Conservation (phyloP, 2,329 filamentous ascomycete species). For the Penicillium brasilianum region DNA sequence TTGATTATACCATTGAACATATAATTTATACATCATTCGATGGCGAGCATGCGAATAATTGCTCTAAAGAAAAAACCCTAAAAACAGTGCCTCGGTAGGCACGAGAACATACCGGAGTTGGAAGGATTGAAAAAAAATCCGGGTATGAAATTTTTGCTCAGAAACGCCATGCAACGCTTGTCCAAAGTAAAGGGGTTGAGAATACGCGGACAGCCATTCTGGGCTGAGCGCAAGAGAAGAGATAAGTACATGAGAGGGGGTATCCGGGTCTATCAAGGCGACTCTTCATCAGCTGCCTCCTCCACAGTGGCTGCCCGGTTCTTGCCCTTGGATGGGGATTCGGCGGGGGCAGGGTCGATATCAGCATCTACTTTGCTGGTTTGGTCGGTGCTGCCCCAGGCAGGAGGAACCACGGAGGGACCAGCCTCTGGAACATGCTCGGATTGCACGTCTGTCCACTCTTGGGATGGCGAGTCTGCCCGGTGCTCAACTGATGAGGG, state of each 20-base stretch:
- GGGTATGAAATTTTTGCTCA: conserved; percentile 37
- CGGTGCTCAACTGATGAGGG: conserved; percentile 17
- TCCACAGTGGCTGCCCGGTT: conserved; percentile 42
- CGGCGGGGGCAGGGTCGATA: conserved; percentile 18
- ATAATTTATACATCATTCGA: neutral
- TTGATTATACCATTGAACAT: neutral
- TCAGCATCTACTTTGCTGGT: conserved; percentile 6
- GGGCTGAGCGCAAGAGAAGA: conserved; percentile 4
- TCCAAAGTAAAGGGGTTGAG: conserved; percentile 6
- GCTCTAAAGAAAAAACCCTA: neutral
- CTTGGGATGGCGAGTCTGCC: conserved; percentile 36
- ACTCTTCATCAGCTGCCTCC: conserved; percentile 41
- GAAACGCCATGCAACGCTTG: conserved; percentile 37
- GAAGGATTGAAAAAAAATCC: conserved; percentile 18
- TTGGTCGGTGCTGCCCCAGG: conserved; percentile 19
- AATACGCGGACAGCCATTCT: conserved; percentile 12
- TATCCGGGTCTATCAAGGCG: conserved; percentile 10
- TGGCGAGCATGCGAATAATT: conserved; percentile 2
- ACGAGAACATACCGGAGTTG: conserved; percentile 10
- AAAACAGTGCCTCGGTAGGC: neutral
- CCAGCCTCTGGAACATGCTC: conserved; percentile 25
- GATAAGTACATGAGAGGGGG: conserved; percentile 14
- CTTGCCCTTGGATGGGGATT: conserved; percentile 43
- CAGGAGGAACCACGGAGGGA: conserved; percentile 20
- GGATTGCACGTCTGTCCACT: conserved; percentile 37